Evolutionary conservation across 306 rosid genomes (phyloP), one percentile per base, ranked within the genome.

Genomic region (Adenanthera pavonina): DNA sequence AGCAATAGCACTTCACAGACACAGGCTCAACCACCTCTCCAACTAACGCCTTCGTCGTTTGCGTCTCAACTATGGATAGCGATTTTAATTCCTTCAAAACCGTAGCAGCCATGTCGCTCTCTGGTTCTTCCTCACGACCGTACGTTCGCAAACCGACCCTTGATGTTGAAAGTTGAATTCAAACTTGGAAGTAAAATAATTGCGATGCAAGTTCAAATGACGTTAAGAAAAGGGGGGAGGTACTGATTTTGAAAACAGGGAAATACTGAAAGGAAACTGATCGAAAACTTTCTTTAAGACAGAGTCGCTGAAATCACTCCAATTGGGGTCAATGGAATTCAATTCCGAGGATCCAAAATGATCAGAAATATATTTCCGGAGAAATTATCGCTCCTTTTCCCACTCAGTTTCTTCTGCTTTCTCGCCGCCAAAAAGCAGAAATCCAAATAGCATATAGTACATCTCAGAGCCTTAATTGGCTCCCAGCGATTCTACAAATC

Each of bases 1-100:
- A 93, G 78, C 97, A 95, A 53, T 84, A 80, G 65, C 99, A 95
- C 43, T 82, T 89, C 59, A 87, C 95, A 0, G 78, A 74, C 16
- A 88, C 94, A 0, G 49, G 48, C 78, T 84, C 88, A 12, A 81
- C 93, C 72, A 81, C 94, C 67, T 75, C 82, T 49, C 43, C 81
- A 13, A 70, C 66, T 2, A 36, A 16, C 38, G 43, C 46, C 69
- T 47, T 74, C 10, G 61, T 1, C 5, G 35, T 15, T 12, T 25
- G 66, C 1, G 34, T 49, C 62, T 87, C 91, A 7, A 11, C 53
- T 0, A 17, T 66, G 0, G 89, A 36, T 47, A 78, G 14, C 9
- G 80, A 82, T 48, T 78, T 87, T 4, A 86, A 20, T 73, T 87
- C 88, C 14, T 82, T 85, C 57, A 43, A 51, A 3, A 64, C 60